Percentiles rank a stretch among this genome's conserved stretches.
Evolutionary conservation across 164 flowering plant species (phyloP).

Genomic region (Aristolochia californica): DNA sequence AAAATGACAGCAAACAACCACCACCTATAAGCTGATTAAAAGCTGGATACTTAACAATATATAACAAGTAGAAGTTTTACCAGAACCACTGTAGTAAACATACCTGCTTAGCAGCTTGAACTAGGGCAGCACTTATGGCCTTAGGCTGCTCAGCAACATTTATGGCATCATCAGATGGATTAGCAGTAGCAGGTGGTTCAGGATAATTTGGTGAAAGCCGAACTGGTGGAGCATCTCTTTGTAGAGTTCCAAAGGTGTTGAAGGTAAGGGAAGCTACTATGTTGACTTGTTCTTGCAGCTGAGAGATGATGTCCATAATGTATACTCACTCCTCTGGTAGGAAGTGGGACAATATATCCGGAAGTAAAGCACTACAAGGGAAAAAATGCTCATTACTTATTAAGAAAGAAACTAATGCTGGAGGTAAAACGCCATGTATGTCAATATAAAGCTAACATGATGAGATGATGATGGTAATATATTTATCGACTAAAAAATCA

Average conservation of each 20-base stretch:
- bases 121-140: constrained; percentile 62
- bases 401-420: too few species aligned
- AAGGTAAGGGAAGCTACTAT: constrained; percentile 55
- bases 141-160: constrained; percentile 60
- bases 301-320: constrained; percentile 80
- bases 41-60: background rate
- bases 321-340: too few species aligned
- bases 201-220: constrained; percentile 75
- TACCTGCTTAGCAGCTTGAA: constrained; percentile 93
- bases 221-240: constrained; percentile 86
- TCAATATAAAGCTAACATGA: too few species aligned
- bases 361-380: too few species aligned
- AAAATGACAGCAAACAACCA: background rate
- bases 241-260: constrained; percentile 69
- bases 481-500: too few species aligned
- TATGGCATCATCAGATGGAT: constrained; percentile 30
- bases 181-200: constrained; percentile 60
- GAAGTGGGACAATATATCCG: too few species aligned
- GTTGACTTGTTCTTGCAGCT: constrained; percentile 75
- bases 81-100: background rate
- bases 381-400: too few species aligned
- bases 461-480: too few species aligned
- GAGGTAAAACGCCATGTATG: too few species aligned
- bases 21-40: background rate
- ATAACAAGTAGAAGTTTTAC: background rate